Conservation (phyloP, 345 rosid species). For the Citrus trifoliata region DNA sequence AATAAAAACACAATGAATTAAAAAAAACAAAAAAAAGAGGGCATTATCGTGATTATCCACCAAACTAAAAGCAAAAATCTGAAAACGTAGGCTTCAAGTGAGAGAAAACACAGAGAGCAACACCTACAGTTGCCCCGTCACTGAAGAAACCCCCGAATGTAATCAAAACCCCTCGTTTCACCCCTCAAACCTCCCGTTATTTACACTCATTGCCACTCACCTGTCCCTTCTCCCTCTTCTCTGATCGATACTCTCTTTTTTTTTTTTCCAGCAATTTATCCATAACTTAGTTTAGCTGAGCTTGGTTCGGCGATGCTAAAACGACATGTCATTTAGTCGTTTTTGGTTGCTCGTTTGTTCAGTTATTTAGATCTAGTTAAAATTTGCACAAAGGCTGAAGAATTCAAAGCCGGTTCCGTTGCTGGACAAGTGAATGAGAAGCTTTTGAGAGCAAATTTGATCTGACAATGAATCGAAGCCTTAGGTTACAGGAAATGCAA, state of each 20-base stretch:
- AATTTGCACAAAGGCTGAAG: neutral
- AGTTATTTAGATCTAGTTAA: conserved; percentile 23
- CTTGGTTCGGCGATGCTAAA: conserved; percentile 16
- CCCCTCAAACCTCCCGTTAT: neutral
- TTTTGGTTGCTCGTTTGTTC: conserved; percentile 18
- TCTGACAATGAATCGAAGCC: conserved; percentile 77
- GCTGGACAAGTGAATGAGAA: conserved; percentile 33
- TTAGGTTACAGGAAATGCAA: conserved; percentile 74
- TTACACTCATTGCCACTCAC: conserved; percentile 27
- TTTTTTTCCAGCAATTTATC: neutral
- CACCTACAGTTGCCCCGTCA: conserved; percentile 19
- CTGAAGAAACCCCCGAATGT: conserved; percentile 11
- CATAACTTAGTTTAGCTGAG: conserved; percentile 3
- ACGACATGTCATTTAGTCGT: conserved; percentile 17
- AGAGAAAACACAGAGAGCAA: conserved; percentile 17
- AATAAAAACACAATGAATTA: neutral
- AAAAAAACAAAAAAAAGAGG: conserved; percentile 1
- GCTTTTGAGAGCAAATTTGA: conserved; percentile 24
- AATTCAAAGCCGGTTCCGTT: neutral
- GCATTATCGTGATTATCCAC: conserved; percentile 28
- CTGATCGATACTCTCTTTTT: neutral
- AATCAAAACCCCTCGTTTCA: conserved; percentile 1
- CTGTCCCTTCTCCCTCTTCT: neutral
- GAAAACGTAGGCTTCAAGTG: conserved; percentile 33
- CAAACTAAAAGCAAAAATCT: conserved; percentile 10